Evolutionary conservation across 106 monocot species (phyloP), one percentile per base, ranked within the genome.

Genomic region (Platanthera guangdongensis): DNA sequence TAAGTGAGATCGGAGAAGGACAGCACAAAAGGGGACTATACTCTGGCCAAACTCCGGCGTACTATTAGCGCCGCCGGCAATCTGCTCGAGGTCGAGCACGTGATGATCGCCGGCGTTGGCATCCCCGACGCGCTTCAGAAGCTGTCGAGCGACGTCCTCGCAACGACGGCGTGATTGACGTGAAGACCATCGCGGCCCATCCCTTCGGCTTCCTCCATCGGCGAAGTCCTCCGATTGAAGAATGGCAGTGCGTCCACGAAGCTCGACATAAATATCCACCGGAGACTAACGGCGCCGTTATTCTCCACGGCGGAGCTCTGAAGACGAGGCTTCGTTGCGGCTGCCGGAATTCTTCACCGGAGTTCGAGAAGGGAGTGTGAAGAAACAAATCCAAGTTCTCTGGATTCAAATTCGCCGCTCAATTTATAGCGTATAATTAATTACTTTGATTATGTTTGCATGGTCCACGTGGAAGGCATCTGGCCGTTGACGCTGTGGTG

Each of bases 1-100:
- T 95, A 95, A 9, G 86, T 80, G 67, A 95, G 88, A 51, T 90
- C 86, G 32, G 86, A 83, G 88, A 95, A 95, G 11, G 87, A 6
- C 13, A 95, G 86, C 14, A 83, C 79, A 78, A 90, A 90, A 82
- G 1, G 87, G 83, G 25, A 25, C 25, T 15, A 69, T 49, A 39
- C 18, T 50, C 2, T 25, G 50, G 46, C 50, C 47, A 50, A 32
- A 16, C 11, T n/a, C 32, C 4, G 65, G 65, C 19, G 6, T 18
- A 21, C 21, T 21, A n/a, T 25, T 25, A 25, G 25, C 25, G 25
- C 25, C 39, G 46, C 32, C 25, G 10, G 14, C 12, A n/a, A 73
- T 2, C 7, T 50, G 55, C 25, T 78, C 54, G 47, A 87, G 68
- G 75, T 85, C 84, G 21, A 86, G 74, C 68, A 83, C 83, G 78